Evolutionary conservation across 1,139 yeast genomes (phyloP), one percentile per base, ranked within the genome.

Genomic region (Pichia sp.): DNA sequence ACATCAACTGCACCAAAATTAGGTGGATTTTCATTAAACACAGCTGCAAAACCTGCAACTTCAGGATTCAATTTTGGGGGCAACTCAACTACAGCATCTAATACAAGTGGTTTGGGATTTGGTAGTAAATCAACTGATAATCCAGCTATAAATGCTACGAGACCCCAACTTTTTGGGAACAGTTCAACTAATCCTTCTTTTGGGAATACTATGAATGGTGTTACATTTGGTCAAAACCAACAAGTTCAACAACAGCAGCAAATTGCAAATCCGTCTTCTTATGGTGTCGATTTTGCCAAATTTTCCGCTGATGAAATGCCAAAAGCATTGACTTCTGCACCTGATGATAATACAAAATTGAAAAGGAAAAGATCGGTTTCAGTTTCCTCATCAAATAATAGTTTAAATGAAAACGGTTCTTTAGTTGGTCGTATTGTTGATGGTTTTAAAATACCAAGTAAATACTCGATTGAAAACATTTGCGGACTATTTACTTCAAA

Each of bases 401-500:
- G 48, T 10, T 29, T 47, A 2, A 34, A 30, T 27, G 27, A 52
- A 38, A 44, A 46, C n/a, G n/a, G 41, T 44, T 60, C 68, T 0
- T 54, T 62, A 25, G 49, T 65, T 44, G 58, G 60, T 25, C 55
- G 62, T 36, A 48, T 62, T 19, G 56, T 62, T 0, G 60, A 58
- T 39, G 56, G 65, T 11, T 57, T 63, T 30, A 62, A 58, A 39
- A 48, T 54, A 7, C 53, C 60, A 36, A 53, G 57, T 33, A 57
- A 55, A 27, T 57, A 60, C 42, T 52, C 62, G 2, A 44, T 59
- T 39, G 68, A 64, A 45, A 55, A 52, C 28, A 61, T 64, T 8
- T 48, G 62, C 25, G 70, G 70, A 0, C 55, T 66, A n/a, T 66
- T 66, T 42, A 58, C 70, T 5, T 54, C 65, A 3, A 49, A 62